Percentiles rank a stretch among this genome's conserved stretches.
phyloP scores from a whole-genome alignment of 352 stramenopile genomes.

The Pythium scleroteichum region DNA sequence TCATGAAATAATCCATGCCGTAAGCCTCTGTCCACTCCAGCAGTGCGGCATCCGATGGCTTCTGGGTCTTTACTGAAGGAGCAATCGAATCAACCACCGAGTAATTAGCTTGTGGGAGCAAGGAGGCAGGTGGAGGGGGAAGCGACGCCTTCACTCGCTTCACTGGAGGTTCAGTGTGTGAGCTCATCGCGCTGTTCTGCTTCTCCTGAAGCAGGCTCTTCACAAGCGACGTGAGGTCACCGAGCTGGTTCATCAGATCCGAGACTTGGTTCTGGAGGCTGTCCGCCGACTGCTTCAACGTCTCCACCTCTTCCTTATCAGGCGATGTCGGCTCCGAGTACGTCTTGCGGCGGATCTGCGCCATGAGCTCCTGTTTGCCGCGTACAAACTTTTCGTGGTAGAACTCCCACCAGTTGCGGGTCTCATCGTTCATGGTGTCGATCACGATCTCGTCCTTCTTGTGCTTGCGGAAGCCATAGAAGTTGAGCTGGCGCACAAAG shows the following conservation, averaged over 20 bases:
- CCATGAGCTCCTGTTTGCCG: constrained; percentile 83
- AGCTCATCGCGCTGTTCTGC: constrained; percentile 7
- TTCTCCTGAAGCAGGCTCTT: constrained; percentile 75
- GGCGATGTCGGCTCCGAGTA: constrained; percentile 81
- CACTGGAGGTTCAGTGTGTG: constrained; percentile 20
- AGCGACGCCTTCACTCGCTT: constrained; percentile 52
- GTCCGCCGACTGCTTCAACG: constrained; percentile 72
- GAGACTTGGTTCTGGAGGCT: constrained; percentile 72
- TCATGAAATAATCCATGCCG: constrained; percentile 80
- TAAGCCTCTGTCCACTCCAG: constrained; percentile 82
- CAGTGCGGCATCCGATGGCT: constrained; percentile 63
- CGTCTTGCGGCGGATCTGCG: constrained; percentile 86
- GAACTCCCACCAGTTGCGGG: constrained; percentile 91
- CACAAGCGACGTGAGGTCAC: constrained; percentile 69
- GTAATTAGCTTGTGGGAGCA: constrained; percentile 29
- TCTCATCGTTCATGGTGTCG: constrained; percentile 68
- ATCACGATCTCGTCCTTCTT: constrained; percentile 91
- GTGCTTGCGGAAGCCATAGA: constrained; percentile 94
- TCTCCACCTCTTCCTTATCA: constrained; percentile 78
- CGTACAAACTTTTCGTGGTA: constrained; percentile 91
- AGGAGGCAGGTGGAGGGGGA: constrained; percentile 9
- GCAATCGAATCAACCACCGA: constrained; percentile 35
- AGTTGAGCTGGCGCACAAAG: constrained; percentile 94
- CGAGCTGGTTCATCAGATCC: constrained; percentile 77
- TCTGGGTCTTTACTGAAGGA: constrained; percentile 39